Conservation (phyloP, 768 basidiomycete genomes). For the Naganishia kalamii region DNA sequence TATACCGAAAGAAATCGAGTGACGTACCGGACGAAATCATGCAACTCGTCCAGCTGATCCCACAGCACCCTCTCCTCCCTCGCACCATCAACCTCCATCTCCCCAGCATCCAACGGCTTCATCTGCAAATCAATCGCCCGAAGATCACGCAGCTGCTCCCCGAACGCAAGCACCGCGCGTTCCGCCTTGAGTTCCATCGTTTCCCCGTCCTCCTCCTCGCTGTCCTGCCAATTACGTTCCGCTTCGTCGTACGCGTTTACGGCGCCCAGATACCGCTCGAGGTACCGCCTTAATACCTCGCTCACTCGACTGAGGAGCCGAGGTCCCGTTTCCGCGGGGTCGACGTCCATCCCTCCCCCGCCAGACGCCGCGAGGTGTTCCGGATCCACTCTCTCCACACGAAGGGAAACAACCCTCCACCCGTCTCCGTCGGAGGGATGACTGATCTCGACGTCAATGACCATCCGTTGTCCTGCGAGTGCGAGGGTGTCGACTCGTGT, state of each 20-base stretch:
- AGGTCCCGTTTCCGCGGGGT: neutral
- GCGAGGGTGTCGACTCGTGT: constrained; percentile 9
- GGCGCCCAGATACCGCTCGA: constrained; percentile 4
- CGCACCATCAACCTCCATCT: neutral
- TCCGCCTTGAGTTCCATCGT: neutral
- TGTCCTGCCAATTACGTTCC: neutral
- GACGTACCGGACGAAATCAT: neutral
- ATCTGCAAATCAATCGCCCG: constrained; percentile 1
- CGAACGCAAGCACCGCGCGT: neutral
- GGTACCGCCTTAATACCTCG: neutral
- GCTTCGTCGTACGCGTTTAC: neutral
- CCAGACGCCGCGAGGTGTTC: neutral
- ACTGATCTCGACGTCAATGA: neutral
- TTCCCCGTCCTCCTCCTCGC: neutral
- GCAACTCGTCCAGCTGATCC: constrained; percentile 1
- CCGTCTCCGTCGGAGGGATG: neutral
- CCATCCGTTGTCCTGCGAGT: constrained; percentile 2
- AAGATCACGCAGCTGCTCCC: neutral
- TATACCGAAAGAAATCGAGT: too few species aligned
- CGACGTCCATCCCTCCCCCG: constrained; percentile 3
- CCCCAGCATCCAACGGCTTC: neutral
- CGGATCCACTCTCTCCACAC: constrained; percentile 12
- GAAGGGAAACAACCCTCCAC: neutral
- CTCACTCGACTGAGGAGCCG: neutral
- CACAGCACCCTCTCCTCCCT: neutral